Base-by-base conservation (phyloP, 768 basidiomycete genomes). In the Strobilomyces echinocephalus region DNA sequence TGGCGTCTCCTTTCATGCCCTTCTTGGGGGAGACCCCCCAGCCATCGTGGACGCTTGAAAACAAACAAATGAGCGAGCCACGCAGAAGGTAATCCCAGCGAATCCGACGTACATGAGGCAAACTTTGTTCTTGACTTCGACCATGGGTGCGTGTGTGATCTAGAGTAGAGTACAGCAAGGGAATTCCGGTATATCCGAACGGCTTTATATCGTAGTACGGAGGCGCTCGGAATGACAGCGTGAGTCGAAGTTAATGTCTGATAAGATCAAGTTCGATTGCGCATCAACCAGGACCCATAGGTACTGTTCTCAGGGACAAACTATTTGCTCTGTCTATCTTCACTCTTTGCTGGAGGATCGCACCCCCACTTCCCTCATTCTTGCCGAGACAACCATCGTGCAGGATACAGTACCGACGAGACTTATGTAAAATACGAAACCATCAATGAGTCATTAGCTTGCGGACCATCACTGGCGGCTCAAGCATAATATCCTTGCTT, bases 11-110 rank as follows among this genome's bases (percentile, higher is more conserved):
- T 64, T 92, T 85, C 54, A 79, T 80, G 33, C 87, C 87, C 34
- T 79, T 71, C 57, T 81, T 69, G 11, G 75, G 73, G 15, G 88
- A 80, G 60, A 95, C 77, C 52, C 94, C 94, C 94, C 94, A 97
- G 21, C 95, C 95, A 76, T 97, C 94, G 76, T 97, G 94, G 33
- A 97, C 92, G 65, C 87, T 91, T 58, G 45, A 15, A 26, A 44
- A 43, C 14, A 3, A 44, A 33, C n/a, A n/a, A n/a, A n/a, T n/a
- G 10, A 21, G 41, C 47, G 44, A 49, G 50, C 14, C n/a, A 43
- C 14, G 15, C 16, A 18, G 9, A 18, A n/a, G 6, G 8, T 12
- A 44, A 46, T 36, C 15, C 6, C 40, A 30, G 20, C 12, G 26
- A 38, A 9, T 26, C 44, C 33, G 40, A 60, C 84, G 64, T 69